phyloP scores from a whole-genome alignment of 2,329 filamentous ascomycete genomes.

The Penicillium capsulatum region DNA sequence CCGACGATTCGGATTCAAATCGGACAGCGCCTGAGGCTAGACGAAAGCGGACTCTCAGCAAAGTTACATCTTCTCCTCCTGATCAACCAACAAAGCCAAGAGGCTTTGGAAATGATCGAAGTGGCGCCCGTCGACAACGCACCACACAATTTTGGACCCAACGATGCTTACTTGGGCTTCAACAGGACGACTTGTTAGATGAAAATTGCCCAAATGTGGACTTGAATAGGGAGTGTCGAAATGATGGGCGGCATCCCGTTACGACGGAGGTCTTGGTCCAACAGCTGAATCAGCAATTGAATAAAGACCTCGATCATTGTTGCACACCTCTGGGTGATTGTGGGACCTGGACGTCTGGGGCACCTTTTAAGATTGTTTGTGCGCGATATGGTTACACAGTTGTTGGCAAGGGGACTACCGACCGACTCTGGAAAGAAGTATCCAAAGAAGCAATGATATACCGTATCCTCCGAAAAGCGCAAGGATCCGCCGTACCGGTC shows the following conservation, averaged over 20 bases:
- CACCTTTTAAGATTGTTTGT: slow-evolving; percentile 29
- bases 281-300: slow-evolving; percentile 23
- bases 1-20: slow-evolving; percentile 15
- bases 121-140: slow-evolving; percentile 11
- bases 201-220: slow-evolving; percentile 24
- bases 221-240: slow-evolving; percentile 9
- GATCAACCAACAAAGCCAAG: slow-evolving; percentile 6
- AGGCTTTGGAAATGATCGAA: slow-evolving; percentile 1
- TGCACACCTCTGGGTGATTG: slow-evolving; percentile 20
- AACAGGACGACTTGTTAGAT: slow-evolving; percentile 19
- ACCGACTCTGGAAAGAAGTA: slow-evolving; percentile 9
- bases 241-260: slow-evolving; percentile 15
- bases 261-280: slow-evolving; percentile 14
- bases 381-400: slow-evolving; percentile 24
- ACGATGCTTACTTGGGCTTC: slow-evolving; percentile 26
- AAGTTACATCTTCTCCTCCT: slow-evolving; percentile 22
- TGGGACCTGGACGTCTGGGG: slow-evolving; percentile 20
- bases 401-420: slow-evolving; percentile 32
- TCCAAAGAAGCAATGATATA: slow-evolving; percentile 10
- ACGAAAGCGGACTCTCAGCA: slow-evolving; percentile 22
- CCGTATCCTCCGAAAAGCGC: slow-evolving; percentile 2
- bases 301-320: slow-evolving; percentile 26
- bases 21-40: slow-evolving; percentile 5
- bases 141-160: slow-evolving; percentile 27
- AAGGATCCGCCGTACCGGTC: slow-evolving; percentile 12